phyloP scores from a whole-genome alignment of 768 basidiomycete genomes.

The Tubosaeta brunneosetosa region DNA sequence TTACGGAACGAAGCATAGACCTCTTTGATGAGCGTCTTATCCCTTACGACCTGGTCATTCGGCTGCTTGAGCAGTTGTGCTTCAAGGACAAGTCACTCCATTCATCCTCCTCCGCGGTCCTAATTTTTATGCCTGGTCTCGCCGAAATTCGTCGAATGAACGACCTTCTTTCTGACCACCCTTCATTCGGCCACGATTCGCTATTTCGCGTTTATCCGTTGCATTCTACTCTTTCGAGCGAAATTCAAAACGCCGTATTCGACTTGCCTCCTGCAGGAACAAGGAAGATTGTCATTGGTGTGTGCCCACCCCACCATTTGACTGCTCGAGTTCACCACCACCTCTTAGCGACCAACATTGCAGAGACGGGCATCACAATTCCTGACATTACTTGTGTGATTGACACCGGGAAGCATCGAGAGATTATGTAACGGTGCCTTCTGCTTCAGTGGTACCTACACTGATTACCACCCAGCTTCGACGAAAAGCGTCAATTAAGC shows the following conservation, averaged over 20 bases:
- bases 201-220: constrained; percentile 77
- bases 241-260: constrained; percentile 88
- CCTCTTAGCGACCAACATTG: constrained; percentile 76
- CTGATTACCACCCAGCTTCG: constrained; percentile 53
- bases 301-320: constrained; percentile 12
- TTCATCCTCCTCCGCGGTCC: constrained; percentile 69
- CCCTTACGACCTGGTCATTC: constrained; percentile 86
- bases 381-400: constrained; percentile 97
- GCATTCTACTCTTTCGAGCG: constrained; percentile 90
- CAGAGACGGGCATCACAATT: constrained; percentile 97
- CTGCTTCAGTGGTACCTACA: background rate
- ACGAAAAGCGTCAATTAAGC: constrained; percentile 95
- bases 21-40: constrained; percentile 84
- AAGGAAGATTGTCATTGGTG: constrained; percentile 93
- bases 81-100: constrained; percentile 52
- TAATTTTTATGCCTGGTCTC: constrained; percentile 93
- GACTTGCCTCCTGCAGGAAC: constrained; percentile 75
- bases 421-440: constrained; percentile 63
- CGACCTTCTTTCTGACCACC: constrained; percentile 76
- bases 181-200: constrained; percentile 55
- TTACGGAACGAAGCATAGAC: constrained; percentile 75
- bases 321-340: background rate
- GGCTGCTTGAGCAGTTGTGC: constrained; percentile 78
- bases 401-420: constrained; percentile 88
- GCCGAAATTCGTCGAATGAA: constrained; percentile 88